Evolutionary conservation across 2,329 filamentous ascomycete species (phyloP).

Genomic region (Aurifilum marmelostoma): DNA sequence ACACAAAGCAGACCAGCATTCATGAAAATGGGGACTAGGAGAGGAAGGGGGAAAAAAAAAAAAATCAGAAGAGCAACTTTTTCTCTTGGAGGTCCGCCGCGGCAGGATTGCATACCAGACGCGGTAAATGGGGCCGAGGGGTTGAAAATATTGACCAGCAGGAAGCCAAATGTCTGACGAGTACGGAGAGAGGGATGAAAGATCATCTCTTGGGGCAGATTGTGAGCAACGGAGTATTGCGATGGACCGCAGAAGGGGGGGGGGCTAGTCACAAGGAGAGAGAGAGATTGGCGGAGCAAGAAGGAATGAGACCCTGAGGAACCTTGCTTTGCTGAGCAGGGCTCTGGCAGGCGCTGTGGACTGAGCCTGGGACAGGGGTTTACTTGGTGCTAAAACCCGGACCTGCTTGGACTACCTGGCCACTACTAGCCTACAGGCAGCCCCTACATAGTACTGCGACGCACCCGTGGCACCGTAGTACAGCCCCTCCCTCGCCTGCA

Average conservation of each 20-base stretch:
- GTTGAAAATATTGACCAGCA: constrained; percentile 11
- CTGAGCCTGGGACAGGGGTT: not conserved
- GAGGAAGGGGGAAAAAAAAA: not conserved
- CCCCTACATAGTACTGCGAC: not conserved
- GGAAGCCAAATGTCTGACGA: not conserved
- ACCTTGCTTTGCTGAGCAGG: constrained; percentile 1
- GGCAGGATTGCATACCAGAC: constrained; percentile 10
- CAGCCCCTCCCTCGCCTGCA: constrained; percentile 12
- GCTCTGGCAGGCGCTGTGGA: not conserved
- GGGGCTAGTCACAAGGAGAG: not conserved
- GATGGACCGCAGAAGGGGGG: not conserved
- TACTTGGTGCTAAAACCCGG: not conserved
- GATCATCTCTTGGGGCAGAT: constrained; percentile 6
- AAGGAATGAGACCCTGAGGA: constrained; percentile 2
- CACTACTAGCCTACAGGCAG: not conserved
- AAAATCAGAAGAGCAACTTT: not conserved
- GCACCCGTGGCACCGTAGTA: not conserved
- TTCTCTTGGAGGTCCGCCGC: not conserved
- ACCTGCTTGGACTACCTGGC: not conserved
- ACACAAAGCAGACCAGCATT: not conserved
- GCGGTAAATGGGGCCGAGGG: constrained; percentile 5
- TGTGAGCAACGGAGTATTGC: constrained; percentile 2
- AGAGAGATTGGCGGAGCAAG: not conserved
- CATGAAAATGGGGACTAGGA: not conserved
- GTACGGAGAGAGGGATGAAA: constrained; percentile 1